Percentiles rank a stretch among this genome's conserved stretches.
Conservation (phyloP, 352 stramenopile species). For the Elongisporangium anandrum region DNA sequence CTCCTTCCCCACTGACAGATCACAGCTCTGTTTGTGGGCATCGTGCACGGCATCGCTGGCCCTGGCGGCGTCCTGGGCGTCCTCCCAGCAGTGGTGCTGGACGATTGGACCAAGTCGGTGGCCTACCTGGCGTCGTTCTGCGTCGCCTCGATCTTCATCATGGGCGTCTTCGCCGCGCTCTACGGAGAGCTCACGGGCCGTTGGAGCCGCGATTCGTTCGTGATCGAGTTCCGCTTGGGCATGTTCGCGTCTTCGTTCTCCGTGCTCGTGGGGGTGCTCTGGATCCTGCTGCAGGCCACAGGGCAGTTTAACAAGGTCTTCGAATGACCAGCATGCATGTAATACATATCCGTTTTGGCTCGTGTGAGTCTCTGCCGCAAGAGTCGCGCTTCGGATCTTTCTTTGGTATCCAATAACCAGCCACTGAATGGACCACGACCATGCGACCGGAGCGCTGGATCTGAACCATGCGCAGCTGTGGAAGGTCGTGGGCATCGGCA, state of each 20-base stretch:
- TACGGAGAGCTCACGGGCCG: constrained; percentile 76
- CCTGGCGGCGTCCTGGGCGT: constrained; percentile 68
- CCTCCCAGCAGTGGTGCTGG: constrained; percentile 77
- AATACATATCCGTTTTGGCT: too few species aligned
- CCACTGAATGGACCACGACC: too few species aligned
- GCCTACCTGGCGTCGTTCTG: constrained; percentile 89
- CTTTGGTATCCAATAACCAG: too few species aligned
- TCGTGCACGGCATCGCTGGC: constrained; percentile 79
- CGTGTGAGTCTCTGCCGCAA: too few species aligned
- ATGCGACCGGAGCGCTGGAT: too few species aligned
- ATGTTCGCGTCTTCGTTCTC: constrained; percentile 75
- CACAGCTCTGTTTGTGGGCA: constrained; percentile 76
- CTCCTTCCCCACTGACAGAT: constrained; percentile 18
- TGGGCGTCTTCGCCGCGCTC: constrained; percentile 85
- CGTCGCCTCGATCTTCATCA: constrained; percentile 84
- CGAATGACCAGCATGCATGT: too few species aligned
- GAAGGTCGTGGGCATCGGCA: constrained; percentile 26
- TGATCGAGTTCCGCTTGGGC: constrained; percentile 63
- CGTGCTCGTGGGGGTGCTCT: constrained; percentile 63
- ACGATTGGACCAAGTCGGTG: constrained; percentile 59
- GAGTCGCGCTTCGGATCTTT: too few species aligned
- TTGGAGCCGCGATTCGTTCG: constrained; percentile 41
- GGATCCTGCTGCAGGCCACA: constrained; percentile 67
- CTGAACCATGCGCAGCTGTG: constrained; percentile 23
- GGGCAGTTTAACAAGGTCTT: constrained; percentile 72